Percentiles rank a stretch among this genome's conserved stretches.
phyloP scores from a whole-genome alignment of 2,329 filamentous ascomycete species.

The Penicillium sp. region DNA sequence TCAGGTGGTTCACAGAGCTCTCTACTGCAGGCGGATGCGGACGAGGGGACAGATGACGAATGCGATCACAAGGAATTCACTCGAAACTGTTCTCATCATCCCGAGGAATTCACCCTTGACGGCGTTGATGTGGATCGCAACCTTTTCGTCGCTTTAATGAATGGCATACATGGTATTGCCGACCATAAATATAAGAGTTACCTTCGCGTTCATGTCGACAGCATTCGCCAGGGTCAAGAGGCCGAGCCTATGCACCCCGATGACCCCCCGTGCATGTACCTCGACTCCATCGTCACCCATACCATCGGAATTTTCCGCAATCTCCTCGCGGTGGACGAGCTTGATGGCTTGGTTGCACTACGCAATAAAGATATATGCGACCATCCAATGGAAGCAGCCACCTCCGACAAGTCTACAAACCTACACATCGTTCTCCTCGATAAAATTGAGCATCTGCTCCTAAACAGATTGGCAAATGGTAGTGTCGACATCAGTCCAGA shows the following conservation, averaged over 20 bases:
- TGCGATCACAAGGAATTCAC: conserved; percentile 22
- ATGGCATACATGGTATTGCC: conserved; percentile 44
- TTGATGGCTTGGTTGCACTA: conserved; percentile 37
- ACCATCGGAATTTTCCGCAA: conserved; percentile 47
- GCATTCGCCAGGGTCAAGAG: conserved; percentile 37
- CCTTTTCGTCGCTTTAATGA: conserved; percentile 47
- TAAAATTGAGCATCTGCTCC: conserved; percentile 41
- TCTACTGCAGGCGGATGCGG: conserved; percentile 24
- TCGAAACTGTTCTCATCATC: conserved; percentile 25
- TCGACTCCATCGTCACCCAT: conserved; percentile 42
- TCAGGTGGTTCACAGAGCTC: conserved; percentile 26
- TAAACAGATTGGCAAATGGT: conserved; percentile 37
- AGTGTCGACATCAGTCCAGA: conserved; percentile 38
- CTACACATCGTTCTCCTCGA: conserved; percentile 31
- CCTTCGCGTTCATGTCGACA: conserved; percentile 38
- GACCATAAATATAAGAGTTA: conserved; percentile 38
- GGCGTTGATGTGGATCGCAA: conserved; percentile 44
- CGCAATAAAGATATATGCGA: conserved; percentile 26
- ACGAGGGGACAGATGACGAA: conserved; percentile 19
- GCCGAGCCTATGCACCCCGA: conserved; percentile 39
- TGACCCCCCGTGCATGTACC: conserved; percentile 36
- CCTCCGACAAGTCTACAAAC: conserved; percentile 9
- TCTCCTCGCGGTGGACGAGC: conserved; percentile 42
- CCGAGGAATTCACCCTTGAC: conserved; percentile 43
- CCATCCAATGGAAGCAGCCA: conserved; percentile 12